These are phyloP conservation scores for Geranium rotundifolium DNA, from an alignment of 345 rosid species.

Conservation along the genomic window DNA sequence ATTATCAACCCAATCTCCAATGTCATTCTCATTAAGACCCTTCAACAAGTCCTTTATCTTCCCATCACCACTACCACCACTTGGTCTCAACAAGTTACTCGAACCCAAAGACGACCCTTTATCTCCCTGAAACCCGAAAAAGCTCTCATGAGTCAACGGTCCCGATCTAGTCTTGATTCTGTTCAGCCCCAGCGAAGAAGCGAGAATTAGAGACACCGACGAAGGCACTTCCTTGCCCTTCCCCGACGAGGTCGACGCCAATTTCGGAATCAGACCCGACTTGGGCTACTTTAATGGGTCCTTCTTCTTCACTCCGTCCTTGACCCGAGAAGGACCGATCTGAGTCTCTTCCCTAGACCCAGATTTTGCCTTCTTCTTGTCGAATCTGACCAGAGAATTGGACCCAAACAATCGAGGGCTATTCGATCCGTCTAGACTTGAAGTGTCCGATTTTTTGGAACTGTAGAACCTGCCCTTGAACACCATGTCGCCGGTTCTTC, in stretches of 20 bases:
- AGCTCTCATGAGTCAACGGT: slow-evolving; percentile 82
- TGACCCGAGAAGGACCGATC: slow-evolving; percentile 18
- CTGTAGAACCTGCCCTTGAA: slow-evolving; percentile 93
- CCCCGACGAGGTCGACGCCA: not conserved
- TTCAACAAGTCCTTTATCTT: slow-evolving; percentile 47
- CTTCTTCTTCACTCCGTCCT: slow-evolving; percentile 30
- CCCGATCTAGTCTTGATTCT: slow-evolving; percentile 94
- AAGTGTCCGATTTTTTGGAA: slow-evolving; percentile 78
- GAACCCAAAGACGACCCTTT: slow-evolving; percentile 41
- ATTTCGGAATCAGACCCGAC: not conserved
- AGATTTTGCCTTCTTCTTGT: slow-evolving; percentile 71
- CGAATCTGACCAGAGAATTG: slow-evolving; percentile 80
- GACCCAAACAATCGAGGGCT: slow-evolving; percentile 84
- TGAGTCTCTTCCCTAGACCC: slow-evolving; percentile 28
- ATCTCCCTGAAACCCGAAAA: slow-evolving; percentile 54
- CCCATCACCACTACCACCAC: slow-evolving; percentile 14
- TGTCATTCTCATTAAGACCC: too few species aligned
- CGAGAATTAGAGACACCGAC: slow-evolving; percentile 69
- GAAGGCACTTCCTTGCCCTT: slow-evolving; percentile 35
- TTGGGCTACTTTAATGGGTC: slow-evolving; percentile 22
- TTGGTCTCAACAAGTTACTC: slow-evolving; percentile 67
- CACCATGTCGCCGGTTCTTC: slow-evolving; percentile 29
- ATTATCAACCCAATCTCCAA: too few species aligned
- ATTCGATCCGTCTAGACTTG: slow-evolving; percentile 77
- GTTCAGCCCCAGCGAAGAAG: slow-evolving; percentile 84